Conservation (phyloP, 768 basidiomycete genomes). For the Leccinum rimulosum region DNA sequence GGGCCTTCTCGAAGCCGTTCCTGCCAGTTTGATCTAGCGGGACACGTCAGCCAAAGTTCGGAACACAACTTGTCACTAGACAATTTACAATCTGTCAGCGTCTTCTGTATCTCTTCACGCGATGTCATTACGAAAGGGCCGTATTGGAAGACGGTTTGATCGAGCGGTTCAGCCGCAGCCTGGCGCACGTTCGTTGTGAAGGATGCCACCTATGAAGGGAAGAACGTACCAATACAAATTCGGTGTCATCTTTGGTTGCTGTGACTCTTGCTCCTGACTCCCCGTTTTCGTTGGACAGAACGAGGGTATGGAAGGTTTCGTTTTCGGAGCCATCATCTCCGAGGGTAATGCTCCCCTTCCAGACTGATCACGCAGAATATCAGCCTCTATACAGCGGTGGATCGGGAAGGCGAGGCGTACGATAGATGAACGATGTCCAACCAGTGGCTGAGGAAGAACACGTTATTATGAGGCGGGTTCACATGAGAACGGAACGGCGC, state of each 20-base stretch:
- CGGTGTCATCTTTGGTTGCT: constrained; percentile 58
- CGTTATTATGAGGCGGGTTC: neutral
- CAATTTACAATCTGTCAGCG: constrained; percentile 73
- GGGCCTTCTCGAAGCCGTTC: constrained; percentile 92
- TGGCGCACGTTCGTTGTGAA: constrained; percentile 23
- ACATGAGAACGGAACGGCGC: constrained; percentile 2
- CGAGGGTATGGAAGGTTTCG: constrained; percentile 73
- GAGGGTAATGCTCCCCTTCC: constrained; percentile 57
- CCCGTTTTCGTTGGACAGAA: constrained; percentile 59
- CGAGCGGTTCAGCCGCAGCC: constrained; percentile 85
- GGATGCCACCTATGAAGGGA: neutral
- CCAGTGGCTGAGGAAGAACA: constrained; percentile 50
- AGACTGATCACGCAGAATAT: constrained; percentile 21
- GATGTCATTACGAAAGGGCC: constrained; percentile 88
- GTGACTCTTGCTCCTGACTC: constrained; percentile 71
- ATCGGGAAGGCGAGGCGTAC: constrained; percentile 40
- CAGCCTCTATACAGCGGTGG: neutral
- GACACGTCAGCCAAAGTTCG: constrained; percentile 6
- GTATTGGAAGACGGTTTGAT: constrained; percentile 85
- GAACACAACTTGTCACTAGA: neutral
- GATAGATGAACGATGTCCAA: constrained; percentile 89
- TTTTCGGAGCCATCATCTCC: constrained; percentile 49
- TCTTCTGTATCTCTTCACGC: constrained; percentile 75
- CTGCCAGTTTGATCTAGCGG: constrained; percentile 59
- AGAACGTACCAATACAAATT: constrained; percentile 65